A percentile compares a stretch with the other conserved stretches of the same genome.
Evolutionary conservation across 495 filamentous ascomycete genomes (phyloP).

Genomic region (Lasiosphaeria miniovina): DNA sequence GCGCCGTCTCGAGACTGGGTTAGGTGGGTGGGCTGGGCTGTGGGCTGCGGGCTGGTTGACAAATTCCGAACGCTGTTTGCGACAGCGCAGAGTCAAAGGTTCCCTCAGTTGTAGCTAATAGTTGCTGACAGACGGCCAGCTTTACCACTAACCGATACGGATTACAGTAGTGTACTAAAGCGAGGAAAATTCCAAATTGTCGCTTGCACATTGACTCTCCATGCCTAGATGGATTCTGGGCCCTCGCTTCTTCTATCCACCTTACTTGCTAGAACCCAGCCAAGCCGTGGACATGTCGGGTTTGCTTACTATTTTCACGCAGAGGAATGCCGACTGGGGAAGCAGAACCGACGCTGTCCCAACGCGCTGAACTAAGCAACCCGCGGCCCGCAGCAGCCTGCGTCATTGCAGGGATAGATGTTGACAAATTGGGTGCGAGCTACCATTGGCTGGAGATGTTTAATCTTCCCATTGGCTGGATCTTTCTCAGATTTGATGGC

Average conservation of each 20-base stretch:
- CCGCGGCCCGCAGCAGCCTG: no score
- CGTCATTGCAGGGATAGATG: not conserved
- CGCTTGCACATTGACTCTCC: not conserved
- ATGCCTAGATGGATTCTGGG: not conserved
- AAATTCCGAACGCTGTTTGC: not conserved
- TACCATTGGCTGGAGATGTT: not conserved
- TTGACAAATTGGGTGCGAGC: not conserved
- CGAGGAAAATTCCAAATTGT: constrained; percentile 1
- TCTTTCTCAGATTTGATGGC: not conserved
- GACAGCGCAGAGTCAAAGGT: not conserved
- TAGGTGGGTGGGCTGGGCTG: not conserved
- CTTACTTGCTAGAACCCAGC: no score
- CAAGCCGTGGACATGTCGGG: no score
- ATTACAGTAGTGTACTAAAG: not conserved
- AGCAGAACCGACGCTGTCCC: no score
- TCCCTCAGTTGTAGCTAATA: not conserved
- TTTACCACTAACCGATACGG: not conserved
- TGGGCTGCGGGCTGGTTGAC: not conserved
- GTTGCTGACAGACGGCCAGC: no score
- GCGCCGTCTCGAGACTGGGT: not conserved
- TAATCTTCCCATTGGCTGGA: not conserved
- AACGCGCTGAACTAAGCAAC: no score
- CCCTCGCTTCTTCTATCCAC: not conserved
- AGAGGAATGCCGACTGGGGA: no score
- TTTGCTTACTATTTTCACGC: no score